phyloP scores from a whole-genome alignment of 2,329 filamentous ascomycete genomes.

The Penicillium sp. region DNA sequence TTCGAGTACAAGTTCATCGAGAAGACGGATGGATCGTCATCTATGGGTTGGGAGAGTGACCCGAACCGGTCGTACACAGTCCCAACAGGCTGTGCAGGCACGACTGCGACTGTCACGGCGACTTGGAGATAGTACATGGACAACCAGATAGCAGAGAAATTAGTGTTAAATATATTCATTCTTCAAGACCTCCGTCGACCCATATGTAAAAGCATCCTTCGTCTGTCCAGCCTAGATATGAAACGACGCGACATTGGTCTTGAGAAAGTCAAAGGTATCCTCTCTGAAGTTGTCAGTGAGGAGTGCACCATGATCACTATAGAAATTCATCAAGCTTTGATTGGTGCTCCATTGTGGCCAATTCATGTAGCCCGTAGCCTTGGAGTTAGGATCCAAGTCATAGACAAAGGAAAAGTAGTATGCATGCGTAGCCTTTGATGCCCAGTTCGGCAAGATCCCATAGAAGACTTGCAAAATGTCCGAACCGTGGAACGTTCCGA shows the following conservation, averaged over 20 bases:
- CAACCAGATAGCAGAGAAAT: neutral
- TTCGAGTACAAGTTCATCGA: conserved; percentile 71
- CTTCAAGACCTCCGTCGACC: neutral
- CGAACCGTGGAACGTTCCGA: conserved; percentile 74
- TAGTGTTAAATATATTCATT: neutral
- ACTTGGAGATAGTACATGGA: conserved; percentile 34
- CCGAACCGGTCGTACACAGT: conserved; percentile 45
- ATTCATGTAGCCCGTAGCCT: conserved; percentile 39
- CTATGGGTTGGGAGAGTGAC: conserved; percentile 64
- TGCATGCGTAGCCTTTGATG: conserved; percentile 58
- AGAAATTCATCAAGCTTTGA: conserved; percentile 54
- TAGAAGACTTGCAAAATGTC: conserved; percentile 70
- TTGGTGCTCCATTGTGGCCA: conserved; percentile 58
- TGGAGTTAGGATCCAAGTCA: conserved; percentile 67
- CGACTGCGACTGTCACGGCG: conserved; percentile 31
- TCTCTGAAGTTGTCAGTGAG: conserved; percentile 52
- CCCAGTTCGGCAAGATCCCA: conserved; percentile 63
- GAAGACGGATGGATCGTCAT: conserved; percentile 56
- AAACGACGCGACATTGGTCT: conserved; percentile 20
- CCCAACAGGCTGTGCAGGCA: conserved; percentile 33
- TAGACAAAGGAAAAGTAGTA: conserved; percentile 75
- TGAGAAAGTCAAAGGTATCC: conserved; percentile 46
- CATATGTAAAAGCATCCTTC: neutral
- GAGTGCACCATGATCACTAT: conserved; percentile 36
- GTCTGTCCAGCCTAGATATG: conserved; percentile 19